Evolutionary conservation across 495 filamentous ascomycete genomes (phyloP).

Genomic region (Tuber calosporum): DNA sequence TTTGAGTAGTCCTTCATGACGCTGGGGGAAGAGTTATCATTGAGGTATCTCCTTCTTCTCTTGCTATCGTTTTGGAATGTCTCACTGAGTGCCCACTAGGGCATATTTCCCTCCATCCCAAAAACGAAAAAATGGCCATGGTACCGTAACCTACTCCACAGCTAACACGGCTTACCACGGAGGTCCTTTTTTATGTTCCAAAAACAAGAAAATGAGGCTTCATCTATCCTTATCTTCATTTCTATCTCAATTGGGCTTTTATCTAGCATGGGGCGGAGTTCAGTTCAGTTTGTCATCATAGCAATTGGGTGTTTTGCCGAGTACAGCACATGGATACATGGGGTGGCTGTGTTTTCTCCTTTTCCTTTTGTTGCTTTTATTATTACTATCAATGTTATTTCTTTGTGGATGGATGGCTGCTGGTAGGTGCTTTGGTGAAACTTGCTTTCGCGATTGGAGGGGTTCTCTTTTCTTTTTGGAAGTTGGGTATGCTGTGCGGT

Average conservation of each 20-base stretch:
- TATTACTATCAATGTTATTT: not conserved
- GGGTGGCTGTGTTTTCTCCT: not conserved
- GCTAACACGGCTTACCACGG: not conserved
- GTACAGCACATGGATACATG: slow-evolving; percentile 1
- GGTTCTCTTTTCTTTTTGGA: not conserved
- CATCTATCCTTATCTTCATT: not conserved
- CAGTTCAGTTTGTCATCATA: slow-evolving; percentile 4
- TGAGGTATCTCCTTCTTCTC: not conserved
- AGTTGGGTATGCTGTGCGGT: not conserved
- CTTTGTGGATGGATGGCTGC: not conserved
- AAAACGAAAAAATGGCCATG: not conserved
- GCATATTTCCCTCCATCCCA: not conserved
- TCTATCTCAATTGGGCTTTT: not conserved
- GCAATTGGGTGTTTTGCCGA: not conserved
- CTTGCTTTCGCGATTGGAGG: not conserved
- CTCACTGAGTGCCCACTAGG: not conserved
- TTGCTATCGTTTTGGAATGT: not conserved
- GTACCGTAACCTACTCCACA: not conserved
- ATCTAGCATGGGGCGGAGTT: slow-evolving; percentile 5
- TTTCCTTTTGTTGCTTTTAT: not conserved
- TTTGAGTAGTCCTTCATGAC: not conserved
- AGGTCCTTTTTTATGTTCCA: not conserved
- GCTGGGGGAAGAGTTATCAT: not conserved
- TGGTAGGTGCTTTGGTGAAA: not conserved
- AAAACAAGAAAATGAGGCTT: not conserved